Base-by-base conservation (phyloP, 106 monocot genomes). In the Allium sativum region DNA sequence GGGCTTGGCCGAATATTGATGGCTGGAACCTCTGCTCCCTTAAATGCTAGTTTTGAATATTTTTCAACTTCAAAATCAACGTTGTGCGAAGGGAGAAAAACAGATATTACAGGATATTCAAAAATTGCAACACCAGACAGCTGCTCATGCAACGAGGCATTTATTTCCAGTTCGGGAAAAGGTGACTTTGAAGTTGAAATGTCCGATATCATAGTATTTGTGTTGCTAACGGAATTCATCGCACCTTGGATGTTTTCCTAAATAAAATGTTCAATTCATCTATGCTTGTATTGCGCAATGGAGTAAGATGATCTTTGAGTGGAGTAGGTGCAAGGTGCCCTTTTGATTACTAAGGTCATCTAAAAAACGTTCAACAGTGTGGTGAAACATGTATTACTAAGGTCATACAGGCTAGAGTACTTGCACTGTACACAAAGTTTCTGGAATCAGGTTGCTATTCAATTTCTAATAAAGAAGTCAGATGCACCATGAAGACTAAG, bases 251-350 rank as follows among this genome's bases (percentile, higher is more conserved):
- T 53, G 67, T 73, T 53, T 85, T 98, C 65, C 62, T 65, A 61
- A 98, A 21, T 61, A 88, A 91, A 56, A 85, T 74, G 51, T 70
- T 91, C 57, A 98, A 61, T 66, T 80, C 76, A 9, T 72, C 69
- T 13, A 77, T 48, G 3, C 68, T 12, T 50, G 65, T 68, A 56
- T 85, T 66, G 16, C 84, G 81, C 53, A 75, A 98, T 48, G 75
- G 44, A 64, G 61, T 87, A 51, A 98, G 68, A 52, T 70, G 62
- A 70, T 87, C 71, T 61, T 68, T 90, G 82, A 90, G 84, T 42
- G 90, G 95, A 48, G 71, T 67, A 46, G 87, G 90, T 71, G 70
- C 52, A 10, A 96, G 70, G 68, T 88, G 96, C n/a, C 70, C 85
- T 98, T 66, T 65, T 60, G 18, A 98, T 55, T 51, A 85, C 64